Percentiles rank a stretch among this genome's conserved stretches.
Conservation (phyloP, 441 rosid genomes). For the Macaranga tanarius region DNA sequence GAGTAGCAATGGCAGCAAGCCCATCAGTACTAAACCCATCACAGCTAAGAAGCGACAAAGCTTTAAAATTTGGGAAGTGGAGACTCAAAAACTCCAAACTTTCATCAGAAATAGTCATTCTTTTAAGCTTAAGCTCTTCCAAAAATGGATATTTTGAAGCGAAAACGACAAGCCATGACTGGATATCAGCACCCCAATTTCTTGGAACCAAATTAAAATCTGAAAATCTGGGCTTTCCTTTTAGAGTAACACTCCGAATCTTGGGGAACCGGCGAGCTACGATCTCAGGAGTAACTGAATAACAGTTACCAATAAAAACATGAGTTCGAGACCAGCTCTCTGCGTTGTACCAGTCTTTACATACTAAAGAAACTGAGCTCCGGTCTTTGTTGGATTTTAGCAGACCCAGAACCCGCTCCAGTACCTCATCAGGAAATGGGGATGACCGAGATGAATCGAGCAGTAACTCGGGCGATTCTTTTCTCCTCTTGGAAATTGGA, state of each 20-base stretch:
- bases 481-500: conserved; percentile 35
- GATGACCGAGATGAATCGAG: conserved; percentile 21
- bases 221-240: conserved; percentile 67
- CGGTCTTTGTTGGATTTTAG: conserved; percentile 52
- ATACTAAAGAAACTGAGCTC: conserved; percentile 59
- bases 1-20: conserved; percentile 50
- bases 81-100: conserved; percentile 57
- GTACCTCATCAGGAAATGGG: conserved; percentile 60
- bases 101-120: conserved; percentile 64
- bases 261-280: conserved; percentile 52
- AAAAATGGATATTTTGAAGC: conserved; percentile 50
- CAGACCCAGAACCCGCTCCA: conserved; percentile 53
- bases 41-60: conserved; percentile 58
- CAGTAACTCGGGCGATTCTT: conserved; percentile 24
- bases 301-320: conserved; percentile 69
- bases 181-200: conserved; percentile 68
- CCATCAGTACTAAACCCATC: conserved; percentile 67
- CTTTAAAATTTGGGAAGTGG: conserved; percentile 48
- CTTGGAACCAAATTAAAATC: conserved; percentile 68
- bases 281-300: conserved; percentile 62
- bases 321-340: conserved; percentile 60
- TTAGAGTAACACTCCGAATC: conserved; percentile 52
- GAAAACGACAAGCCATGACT: conserved; percentile 56
- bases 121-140: conserved; percentile 62
- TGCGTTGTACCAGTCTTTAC: conserved; percentile 64